Evolutionary conservation across 345 rosid genomes (phyloP).

Genomic region (Clarkia xantiana): DNA sequence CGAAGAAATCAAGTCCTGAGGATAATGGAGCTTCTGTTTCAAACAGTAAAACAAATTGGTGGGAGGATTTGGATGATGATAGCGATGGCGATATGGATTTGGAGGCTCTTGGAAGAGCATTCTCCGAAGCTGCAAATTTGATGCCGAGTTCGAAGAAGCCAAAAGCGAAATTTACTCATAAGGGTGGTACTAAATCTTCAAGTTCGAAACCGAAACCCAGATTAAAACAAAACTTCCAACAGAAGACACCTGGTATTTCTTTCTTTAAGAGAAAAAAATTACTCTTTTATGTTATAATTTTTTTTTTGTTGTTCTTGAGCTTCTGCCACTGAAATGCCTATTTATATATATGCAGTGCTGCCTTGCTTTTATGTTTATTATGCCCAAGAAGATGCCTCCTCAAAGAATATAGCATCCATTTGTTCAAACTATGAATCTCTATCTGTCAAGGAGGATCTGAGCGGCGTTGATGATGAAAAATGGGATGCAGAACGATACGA

Average conservation of each 20-base stretch:
- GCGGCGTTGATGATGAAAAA: constrained; percentile 18
- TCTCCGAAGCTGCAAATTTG: constrained; percentile 37
- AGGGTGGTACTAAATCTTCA: constrained; percentile 16
- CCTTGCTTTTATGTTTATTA: constrained; percentile 77
- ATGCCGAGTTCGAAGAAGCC: constrained; percentile 35
- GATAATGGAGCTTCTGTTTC: constrained; percentile 19
- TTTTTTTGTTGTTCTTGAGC: background rate
- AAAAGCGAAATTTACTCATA: constrained; percentile 11
- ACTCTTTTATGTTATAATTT: too few relatives aligned
- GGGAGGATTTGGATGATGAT: constrained; percentile 27
- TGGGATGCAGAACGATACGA: constrained; percentile 76
- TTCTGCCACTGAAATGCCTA: background rate
- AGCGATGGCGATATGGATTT: constrained; percentile 55
- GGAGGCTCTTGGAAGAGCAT: constrained; percentile 47
- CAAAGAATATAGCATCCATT: constrained; percentile 26
- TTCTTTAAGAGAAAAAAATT: too few relatives aligned
- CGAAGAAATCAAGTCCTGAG: constrained; percentile 4
- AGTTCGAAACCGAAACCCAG: constrained; percentile 14
- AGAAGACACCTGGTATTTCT: constrained; percentile 1
- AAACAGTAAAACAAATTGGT: constrained; percentile 34
- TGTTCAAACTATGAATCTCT: constrained; percentile 26
- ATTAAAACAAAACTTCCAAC: background rate
- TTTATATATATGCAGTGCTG: constrained; percentile 32
- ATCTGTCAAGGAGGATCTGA: constrained; percentile 34
- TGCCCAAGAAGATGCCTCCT: constrained; percentile 27